Conservation (phyloP, 208 protist species). For the Willaertia magna region DNA sequence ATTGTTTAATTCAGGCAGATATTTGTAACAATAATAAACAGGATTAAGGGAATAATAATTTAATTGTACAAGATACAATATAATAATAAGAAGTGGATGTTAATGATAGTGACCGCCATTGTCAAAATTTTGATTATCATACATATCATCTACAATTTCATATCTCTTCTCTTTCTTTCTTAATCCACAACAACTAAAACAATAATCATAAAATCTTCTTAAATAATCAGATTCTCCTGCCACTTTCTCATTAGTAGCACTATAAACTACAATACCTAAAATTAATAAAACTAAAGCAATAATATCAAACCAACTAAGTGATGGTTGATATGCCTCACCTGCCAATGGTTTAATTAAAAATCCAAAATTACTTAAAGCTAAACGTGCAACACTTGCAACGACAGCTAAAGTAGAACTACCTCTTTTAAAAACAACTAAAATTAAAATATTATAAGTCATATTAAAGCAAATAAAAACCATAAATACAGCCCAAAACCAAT, state of each 20-base stretch:
- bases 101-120: too few relatives aligned
- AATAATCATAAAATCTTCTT: background rate
- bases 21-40: too few relatives aligned
- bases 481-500: background rate
- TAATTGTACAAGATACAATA: too few relatives aligned
- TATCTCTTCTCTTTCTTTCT: background rate
- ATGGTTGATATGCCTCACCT: background rate
- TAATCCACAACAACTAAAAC: too few relatives aligned
- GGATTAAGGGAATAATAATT: too few relatives aligned
- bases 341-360: background rate
- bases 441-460: slow-evolving; percentile 11
- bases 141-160: background rate
- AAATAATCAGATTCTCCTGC: background rate
- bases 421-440: background rate
- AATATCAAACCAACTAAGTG: background rate
- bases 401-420: background rate
- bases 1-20: too few relatives aligned
- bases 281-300: background rate
- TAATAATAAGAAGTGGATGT: too few relatives aligned
- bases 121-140: background rate
- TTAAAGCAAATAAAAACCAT: slow-evolving; percentile 3
- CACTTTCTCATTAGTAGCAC: background rate
- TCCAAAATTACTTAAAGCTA: background rate
- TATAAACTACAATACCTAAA: background rate
- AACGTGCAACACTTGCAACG: background rate